These are phyloP conservation scores for Lactifluus subvellereus DNA, from an alignment of 768 basidiomycete genomes.

Conservation along the genomic window DNA sequence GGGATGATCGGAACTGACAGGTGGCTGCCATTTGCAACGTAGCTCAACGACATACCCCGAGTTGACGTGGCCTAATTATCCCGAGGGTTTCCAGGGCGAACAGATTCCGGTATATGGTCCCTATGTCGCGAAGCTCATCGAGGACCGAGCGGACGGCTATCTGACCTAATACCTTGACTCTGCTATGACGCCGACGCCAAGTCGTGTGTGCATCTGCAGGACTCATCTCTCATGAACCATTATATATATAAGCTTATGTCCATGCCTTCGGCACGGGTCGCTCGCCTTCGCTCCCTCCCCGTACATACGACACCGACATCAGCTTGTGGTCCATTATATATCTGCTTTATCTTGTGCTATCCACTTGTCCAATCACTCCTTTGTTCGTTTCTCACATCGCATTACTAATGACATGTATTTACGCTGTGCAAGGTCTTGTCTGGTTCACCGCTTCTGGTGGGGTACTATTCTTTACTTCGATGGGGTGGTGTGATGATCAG, in stretches of 20 bases:
- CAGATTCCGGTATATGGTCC: constrained; percentile 69
- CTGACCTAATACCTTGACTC: constrained; percentile 17
- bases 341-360: not conserved
- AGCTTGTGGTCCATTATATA: not conserved
- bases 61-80: constrained; percentile 57
- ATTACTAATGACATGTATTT: not conserved
- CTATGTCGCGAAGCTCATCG: constrained; percentile 60
- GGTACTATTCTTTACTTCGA: not conserved
- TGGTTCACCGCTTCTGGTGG: not conserved
- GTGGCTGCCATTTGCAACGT: not conserved
- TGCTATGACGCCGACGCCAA: not conserved
- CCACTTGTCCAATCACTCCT: not conserved
- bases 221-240: not conserved
- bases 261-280: too few relatives aligned
- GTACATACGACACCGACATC: too few relatives aligned
- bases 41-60: constrained; percentile 42
- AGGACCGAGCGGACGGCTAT: constrained; percentile 50
- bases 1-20: not conserved
- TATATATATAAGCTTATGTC: not conserved
- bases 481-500: not conserved
- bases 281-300: too few relatives aligned
- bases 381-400: not conserved
- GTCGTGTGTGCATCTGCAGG: not conserved
- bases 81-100: constrained; percentile 80
- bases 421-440: not conserved